These are phyloP conservation scores for Aspergillus caelatus DNA, from an alignment of 2,329 filamentous ascomycete species.

Conservation along the genomic window DNA sequence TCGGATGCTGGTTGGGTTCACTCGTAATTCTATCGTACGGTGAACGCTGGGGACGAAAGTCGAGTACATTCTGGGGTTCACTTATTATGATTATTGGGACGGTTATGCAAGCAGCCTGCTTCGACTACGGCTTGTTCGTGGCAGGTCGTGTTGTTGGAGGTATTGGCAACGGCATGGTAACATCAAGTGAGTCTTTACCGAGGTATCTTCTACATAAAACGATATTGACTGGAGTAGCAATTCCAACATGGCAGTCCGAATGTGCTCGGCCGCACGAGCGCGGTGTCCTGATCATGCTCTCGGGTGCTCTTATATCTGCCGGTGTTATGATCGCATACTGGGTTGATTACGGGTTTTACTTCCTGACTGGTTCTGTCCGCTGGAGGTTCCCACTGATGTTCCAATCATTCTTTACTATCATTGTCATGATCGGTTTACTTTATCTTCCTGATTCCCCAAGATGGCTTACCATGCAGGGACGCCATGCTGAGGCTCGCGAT, in stretches of 20 bases:
- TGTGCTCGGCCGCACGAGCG: constrained; percentile 27
- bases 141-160: constrained; percentile 33
- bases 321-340: constrained; percentile 30
- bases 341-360: constrained; percentile 28
- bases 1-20: constrained; percentile 11
- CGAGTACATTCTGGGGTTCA: constrained; percentile 12
- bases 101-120: constrained; percentile 9
- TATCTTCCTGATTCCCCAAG: constrained; percentile 55
- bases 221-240: constrained; percentile 10
- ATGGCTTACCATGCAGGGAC: constrained; percentile 55
- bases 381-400: constrained; percentile 51
- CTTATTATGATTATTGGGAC: constrained; percentile 12
- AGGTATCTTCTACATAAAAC: not conserved
- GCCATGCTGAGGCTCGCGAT: constrained; percentile 48
- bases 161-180: constrained; percentile 29
- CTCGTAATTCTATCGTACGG: constrained; percentile 10
- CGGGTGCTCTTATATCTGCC: constrained; percentile 26
- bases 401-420: constrained; percentile 44
- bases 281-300: constrained; percentile 29
- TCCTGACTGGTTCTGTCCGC: constrained; percentile 28
- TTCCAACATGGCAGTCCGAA: constrained; percentile 40
- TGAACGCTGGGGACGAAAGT: constrained; percentile 11
- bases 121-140: constrained; percentile 39
- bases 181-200: constrained; percentile 23
- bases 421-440: constrained; percentile 25